Evolutionary conservation across 148 eudicot genomes (phyloP).

Genomic region (Rhododendron ovatum): DNA sequence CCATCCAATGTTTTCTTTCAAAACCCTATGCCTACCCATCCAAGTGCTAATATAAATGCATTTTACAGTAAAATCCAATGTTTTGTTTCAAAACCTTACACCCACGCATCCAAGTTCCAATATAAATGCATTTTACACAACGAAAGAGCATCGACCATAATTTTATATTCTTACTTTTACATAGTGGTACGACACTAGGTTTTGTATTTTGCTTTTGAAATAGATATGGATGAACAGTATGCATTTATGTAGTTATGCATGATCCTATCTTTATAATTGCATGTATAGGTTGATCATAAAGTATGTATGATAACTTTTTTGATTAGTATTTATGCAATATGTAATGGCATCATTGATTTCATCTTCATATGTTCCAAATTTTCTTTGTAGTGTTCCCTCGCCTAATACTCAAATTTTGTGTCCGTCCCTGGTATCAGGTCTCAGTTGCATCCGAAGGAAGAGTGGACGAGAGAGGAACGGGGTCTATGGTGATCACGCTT

Average conservation of each 20-base stretch:
- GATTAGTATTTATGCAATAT: neutral
- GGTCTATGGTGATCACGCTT: constrained; percentile 41
- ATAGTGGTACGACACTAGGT: neutral
- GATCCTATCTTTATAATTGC: neutral
- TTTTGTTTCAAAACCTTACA: neutral
- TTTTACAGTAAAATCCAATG: neutral
- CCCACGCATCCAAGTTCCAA: neutral
- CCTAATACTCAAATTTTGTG: neutral
- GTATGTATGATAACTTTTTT: neutral
- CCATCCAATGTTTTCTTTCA: too few species aligned
- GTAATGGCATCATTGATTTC: neutral
- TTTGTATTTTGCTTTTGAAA: neutral
- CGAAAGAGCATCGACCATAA: neutral
- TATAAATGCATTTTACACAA: neutral
- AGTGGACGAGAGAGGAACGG: constrained; percentile 27
- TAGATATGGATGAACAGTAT: neutral
- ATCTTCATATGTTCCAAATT: neutral
- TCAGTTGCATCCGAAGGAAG: constrained; percentile 38
- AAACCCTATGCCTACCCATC: too few species aligned
- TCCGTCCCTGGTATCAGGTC: constrained; percentile 32
- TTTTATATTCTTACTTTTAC: neutral
- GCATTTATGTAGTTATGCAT: neutral
- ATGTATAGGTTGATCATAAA: neutral
- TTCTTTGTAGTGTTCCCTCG: neutral
- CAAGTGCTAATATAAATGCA: too few species aligned